Evolutionary conservation across 257 asterid genomes (phyloP).

Genomic region (Nicotiana obtusifolia): DNA sequence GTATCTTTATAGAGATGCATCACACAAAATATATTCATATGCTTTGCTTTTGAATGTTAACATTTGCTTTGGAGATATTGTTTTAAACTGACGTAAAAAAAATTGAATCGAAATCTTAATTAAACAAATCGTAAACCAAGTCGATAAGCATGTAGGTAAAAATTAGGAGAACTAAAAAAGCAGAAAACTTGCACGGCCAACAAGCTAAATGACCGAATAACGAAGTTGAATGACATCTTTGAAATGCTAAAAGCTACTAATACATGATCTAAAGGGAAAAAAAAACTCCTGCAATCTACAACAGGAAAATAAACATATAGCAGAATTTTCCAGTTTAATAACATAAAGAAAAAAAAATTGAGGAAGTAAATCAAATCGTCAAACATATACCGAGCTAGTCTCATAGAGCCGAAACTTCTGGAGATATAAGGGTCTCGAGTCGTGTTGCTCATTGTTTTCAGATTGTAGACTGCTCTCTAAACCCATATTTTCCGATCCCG

Average conservation of each 20-base stretch:
- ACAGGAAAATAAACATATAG: neutral
- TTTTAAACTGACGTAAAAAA: neutral
- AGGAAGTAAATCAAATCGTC: neutral
- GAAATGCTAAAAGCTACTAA: neutral
- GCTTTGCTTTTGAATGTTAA: neutral
- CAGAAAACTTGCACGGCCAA: neutral
- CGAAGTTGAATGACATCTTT: neutral
- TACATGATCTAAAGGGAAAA: neutral
- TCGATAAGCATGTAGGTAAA: neutral
- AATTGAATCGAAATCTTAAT: neutral
- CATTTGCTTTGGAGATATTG: constrained; percentile 1
- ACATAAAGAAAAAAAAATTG: neutral
- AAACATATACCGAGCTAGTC: constrained; percentile 66
- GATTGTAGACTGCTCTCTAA: constrained; percentile 16
- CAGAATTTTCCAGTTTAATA: neutral
- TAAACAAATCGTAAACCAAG: neutral
- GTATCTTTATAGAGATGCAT: neutral
- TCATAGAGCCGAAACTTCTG: constrained; percentile 83
- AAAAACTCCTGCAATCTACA: neutral
- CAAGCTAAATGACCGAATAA: neutral
- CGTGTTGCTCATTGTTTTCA: constrained; percentile 17
- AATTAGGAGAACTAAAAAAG: neutral
- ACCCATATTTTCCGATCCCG: constrained; percentile 42
- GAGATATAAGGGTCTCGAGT: constrained; percentile 25
- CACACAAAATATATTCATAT: neutral